Evolutionary conservation across 2,329 filamentous ascomycete species (phyloP).

Genomic region (Fusarium aywerte): DNA sequence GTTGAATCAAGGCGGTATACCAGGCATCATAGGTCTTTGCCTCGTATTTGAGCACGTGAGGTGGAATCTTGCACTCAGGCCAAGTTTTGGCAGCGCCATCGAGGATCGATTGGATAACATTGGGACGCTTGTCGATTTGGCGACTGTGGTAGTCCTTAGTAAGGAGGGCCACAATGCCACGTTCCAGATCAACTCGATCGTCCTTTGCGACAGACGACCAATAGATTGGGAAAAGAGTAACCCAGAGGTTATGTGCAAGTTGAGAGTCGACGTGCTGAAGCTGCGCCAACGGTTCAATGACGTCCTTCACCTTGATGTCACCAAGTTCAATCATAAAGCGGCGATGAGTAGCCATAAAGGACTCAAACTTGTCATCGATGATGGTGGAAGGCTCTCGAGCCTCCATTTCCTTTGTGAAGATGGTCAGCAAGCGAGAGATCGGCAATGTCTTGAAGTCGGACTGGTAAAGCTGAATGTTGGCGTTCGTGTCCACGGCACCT

Average conservation of each 20-base stretch:
- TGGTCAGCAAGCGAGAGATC: slow-evolving; percentile 76
- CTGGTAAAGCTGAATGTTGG: slow-evolving; percentile 78
- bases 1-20: slow-evolving; percentile 92
- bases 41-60: slow-evolving; percentile 95
- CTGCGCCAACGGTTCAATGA: slow-evolving; percentile 90
- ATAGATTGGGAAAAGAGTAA: slow-evolving; percentile 88
- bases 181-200: slow-evolving; percentile 89
- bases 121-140: slow-evolving; percentile 93
- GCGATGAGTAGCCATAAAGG: slow-evolving; percentile 79
- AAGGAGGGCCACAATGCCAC: slow-evolving; percentile 87
- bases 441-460: slow-evolving; percentile 87
- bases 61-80: slow-evolving; percentile 91
- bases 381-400: slow-evolving; percentile 71
- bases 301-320: slow-evolving; percentile 86
- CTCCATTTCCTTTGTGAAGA: slow-evolving; percentile 83
- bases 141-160: slow-evolving; percentile 96
- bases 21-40: slow-evolving; percentile 95
- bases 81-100: slow-evolving; percentile 86
- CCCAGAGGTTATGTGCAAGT: slow-evolving; percentile 90
- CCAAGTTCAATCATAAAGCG: slow-evolving; percentile 86
- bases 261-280: slow-evolving; percentile 89
- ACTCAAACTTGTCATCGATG: slow-evolving; percentile 83
- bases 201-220: slow-evolving; percentile 91
- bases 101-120: slow-evolving; percentile 92
- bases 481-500: slow-evolving; percentile 87